A percentile compares a stretch with the other conserved stretches of the same genome.
phyloP scores from a whole-genome alignment of 495 filamentous ascomycete species.

The Darksidea phi region DNA sequence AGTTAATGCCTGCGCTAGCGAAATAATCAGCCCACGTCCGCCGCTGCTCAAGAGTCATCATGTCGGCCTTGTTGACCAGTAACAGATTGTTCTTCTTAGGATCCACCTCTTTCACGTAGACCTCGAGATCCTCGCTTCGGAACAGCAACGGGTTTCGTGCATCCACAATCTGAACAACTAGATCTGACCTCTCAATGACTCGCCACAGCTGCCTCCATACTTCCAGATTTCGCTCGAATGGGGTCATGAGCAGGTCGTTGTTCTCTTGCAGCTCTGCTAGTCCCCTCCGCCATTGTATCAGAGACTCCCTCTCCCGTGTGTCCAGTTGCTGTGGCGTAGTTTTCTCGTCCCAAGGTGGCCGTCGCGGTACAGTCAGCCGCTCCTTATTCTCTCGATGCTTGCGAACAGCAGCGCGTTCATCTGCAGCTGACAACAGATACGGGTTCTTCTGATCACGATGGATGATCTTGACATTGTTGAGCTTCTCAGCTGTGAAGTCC shows the following conservation, averaged over 20 bases:
- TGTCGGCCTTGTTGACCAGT: conserved; percentile 98
- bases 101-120: conserved; percentile 90
- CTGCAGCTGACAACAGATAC: conserved; percentile 82
- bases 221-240: conserved; percentile 96
- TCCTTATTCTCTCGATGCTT: conserved; percentile 79
- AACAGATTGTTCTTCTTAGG: conserved; percentile 85
- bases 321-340: conserved; percentile 85
- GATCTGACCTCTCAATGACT: conserved; percentile 93
- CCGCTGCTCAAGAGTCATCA: conserved; percentile 90
- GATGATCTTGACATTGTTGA: conserved; percentile 98
- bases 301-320: conserved; percentile 69
- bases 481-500: conserved; percentile 98
- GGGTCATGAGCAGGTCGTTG: conserved; percentile 93
- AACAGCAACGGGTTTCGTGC: conserved; percentile 93
- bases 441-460: conserved; percentile 93
- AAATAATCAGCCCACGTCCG: conserved; percentile 88
- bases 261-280: conserved; percentile 90
- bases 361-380: conserved; percentile 81
- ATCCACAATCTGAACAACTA: conserved; percentile 98
- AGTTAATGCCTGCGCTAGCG: conserved; percentile 73
- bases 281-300: conserved; percentile 86
- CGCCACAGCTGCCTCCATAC: conserved; percentile 99
- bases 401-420: conserved; percentile 71
- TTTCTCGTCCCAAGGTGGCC: conserved; percentile 80
- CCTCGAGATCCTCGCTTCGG: conserved; percentile 88